Evolutionary conservation across 2,329 filamentous ascomycete species (phyloP).

Genomic region (Verticillium zaregamsianum): DNA sequence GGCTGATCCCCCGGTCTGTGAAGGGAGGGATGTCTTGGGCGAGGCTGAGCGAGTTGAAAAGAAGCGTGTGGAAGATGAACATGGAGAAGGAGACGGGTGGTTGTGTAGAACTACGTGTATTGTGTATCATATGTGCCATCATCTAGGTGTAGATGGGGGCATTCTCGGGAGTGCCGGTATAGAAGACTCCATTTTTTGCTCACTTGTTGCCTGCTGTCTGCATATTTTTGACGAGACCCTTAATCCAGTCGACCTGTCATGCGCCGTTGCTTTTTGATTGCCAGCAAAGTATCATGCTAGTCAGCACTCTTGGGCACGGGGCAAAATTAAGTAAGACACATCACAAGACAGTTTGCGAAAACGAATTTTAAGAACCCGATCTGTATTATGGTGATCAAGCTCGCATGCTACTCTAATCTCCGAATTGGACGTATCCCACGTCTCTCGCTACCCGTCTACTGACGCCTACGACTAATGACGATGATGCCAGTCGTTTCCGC

Average conservation of each 20-base stretch:
- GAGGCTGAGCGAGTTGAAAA: not conserved
- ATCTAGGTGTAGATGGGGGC: slow-evolving; percentile 13
- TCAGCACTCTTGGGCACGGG: too few relatives aligned
- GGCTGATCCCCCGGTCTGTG: not conserved
- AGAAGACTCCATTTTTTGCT: slow-evolving; percentile 4
- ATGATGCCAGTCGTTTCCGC: not conserved
- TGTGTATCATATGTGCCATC: slow-evolving; percentile 12
- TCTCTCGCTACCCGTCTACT: too few relatives aligned
- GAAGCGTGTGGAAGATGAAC: not conserved
- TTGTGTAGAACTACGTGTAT: slow-evolving; percentile 15
- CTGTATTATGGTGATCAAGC: not conserved
- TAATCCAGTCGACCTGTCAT: too few relatives aligned
- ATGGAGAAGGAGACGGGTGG: not conserved
- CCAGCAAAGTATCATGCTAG: too few relatives aligned
- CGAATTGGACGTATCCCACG: not conserved
- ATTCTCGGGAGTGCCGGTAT: slow-evolving; percentile 7
- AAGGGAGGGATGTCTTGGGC: not conserved
- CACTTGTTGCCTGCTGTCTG: not conserved
- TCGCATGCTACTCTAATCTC: not conserved
- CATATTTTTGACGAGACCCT: too few relatives aligned
- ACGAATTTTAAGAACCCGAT: not conserved
- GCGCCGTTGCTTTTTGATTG: too few relatives aligned
- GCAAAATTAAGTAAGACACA: too few relatives aligned
- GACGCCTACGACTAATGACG: not conserved
- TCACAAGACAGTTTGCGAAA: not conserved